Evolutionary conservation across 768 basidiomycete species (phyloP), one percentile per base, ranked within the genome.

Genomic region (Naganishia vaughanmartiniae): DNA sequence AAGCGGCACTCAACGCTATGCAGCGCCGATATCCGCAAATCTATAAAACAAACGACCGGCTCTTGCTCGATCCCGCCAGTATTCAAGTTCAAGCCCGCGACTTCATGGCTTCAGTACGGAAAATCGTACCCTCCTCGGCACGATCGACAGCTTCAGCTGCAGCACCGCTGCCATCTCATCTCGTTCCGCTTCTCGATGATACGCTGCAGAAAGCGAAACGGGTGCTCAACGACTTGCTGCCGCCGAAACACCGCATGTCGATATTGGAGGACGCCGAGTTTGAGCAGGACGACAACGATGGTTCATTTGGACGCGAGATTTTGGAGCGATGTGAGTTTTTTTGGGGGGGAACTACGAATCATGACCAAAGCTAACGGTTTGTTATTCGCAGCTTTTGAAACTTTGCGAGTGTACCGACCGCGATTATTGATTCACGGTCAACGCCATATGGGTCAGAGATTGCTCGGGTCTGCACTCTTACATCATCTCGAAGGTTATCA

Each of bases 21-120:
- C 96, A 99, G 78, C 84, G 96, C 70, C 85, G 90, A 67, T 99
- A 99, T 80, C 96, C 96, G 0, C 96, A 99, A 80, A 93, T 98
- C 55, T 99, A 99, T 84, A 90, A 91, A 82, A 90, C 91, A 5
- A 87, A 85, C 36, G 93, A 98, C 72, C 85, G 96, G 12, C 83
- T 97, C 1, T 77, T 93, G 58, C 84, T 98, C 67, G 87, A 91
- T 73, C 90, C 94, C 9, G 90, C 91, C 76, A 88, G 89, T 1
- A 96, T 98, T 72, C 84, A 85, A 36, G 87, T 97, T 21, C 87
- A 89, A 39, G 84, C 96, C 60, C 85, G 91, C 48, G 96, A 99
- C 79, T 99, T 99, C 78, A 92, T 97, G 92, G 90, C 95, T 76
- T 92, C 95, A 1, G 87, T 96, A 69, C 93, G 96, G 82, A 95